phyloP scores from a whole-genome alignment of 768 basidiomycete species.

The Tricholoma bakamatsutake region DNA sequence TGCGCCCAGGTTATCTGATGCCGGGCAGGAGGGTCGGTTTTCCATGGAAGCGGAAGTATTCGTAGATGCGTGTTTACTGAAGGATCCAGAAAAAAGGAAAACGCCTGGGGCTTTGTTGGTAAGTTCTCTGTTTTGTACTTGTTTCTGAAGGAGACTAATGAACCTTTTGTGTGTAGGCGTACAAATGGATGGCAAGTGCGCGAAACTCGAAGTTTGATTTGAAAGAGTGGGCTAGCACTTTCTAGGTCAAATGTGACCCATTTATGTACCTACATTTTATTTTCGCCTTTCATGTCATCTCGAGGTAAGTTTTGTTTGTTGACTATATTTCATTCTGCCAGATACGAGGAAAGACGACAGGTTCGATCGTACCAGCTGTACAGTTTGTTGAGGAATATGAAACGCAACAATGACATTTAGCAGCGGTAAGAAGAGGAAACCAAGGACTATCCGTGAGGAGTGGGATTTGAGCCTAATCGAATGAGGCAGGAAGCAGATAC shows the following conservation, averaged over 20 bases:
- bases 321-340: no score
- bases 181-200: slow-evolving; percentile 65
- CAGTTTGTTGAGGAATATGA: no score
- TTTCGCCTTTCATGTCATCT: no score
- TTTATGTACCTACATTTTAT: no score
- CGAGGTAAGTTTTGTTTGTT: no score
- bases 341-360: no score
- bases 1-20: slow-evolving; percentile 61
- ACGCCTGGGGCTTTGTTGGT: slow-evolving; percentile 85
- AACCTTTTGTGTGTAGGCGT: slow-evolving; percentile 39
- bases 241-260: slow-evolving; percentile 26
- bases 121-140: slow-evolving; percentile 21
- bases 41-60: slow-evolving; percentile 73
- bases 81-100: slow-evolving; percentile 77
- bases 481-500: no score
- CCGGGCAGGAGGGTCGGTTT: slow-evolving; percentile 56
- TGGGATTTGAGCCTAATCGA: no score
- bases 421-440: no score
- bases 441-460: no score
- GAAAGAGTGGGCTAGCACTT: slow-evolving; percentile 72
- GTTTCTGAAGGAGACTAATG: background rate
- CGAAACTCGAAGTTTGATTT: slow-evolving; percentile 56
- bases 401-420: no score
- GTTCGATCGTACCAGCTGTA: no score
- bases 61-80: slow-evolving; percentile 83